A percentile compares a stretch with the other conserved stretches of the same genome.
These are phyloP conservation scores for Ceratocystis destructans DNA, from an alignment of 2,329 filamentous ascomycete species.

Conservation along the genomic window DNA sequence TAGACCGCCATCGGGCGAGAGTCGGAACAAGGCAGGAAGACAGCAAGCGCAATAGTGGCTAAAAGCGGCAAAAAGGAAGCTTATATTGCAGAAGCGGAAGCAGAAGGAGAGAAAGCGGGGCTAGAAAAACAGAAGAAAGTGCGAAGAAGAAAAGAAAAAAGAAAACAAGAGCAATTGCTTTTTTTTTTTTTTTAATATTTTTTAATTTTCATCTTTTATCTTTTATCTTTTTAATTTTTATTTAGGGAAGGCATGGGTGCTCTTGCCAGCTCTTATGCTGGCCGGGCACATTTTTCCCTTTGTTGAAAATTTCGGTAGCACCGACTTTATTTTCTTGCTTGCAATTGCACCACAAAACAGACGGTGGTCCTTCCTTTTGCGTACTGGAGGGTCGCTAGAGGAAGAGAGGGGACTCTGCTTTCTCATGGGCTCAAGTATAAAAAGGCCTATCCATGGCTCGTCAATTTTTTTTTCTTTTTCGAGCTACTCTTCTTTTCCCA, in stretches of 20 bases:
- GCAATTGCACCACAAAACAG: not conserved
- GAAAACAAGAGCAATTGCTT: not conserved
- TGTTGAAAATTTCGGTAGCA: conserved; percentile 1
- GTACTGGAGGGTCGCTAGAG: not conserved
- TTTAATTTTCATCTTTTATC: too few relatives aligned
- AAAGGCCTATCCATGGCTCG: not conserved
- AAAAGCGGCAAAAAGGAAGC: not conserved
- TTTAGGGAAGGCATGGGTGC: not conserved
- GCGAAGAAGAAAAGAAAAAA: not conserved
- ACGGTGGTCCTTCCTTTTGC: not conserved
- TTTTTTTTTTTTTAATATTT: not conserved
- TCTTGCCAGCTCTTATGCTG: not conserved
- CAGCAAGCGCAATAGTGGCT: not conserved
- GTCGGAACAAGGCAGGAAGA: not conserved
- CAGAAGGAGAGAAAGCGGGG: not conserved
- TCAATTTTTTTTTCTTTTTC: not conserved
- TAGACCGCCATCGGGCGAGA: not conserved
- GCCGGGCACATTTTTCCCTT: not conserved
- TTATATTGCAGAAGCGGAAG: not conserved
- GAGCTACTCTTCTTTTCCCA: not conserved
- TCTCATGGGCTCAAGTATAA: not conserved
- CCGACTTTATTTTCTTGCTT: conserved; percentile 1
- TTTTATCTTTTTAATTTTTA: too few relatives aligned
- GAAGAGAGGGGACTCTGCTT: not conserved
- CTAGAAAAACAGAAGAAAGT: not conserved